These are phyloP conservation scores for Xylaria nigripes DNA, from an alignment of 495 filamentous ascomycete genomes.

Conservation along the genomic window DNA sequence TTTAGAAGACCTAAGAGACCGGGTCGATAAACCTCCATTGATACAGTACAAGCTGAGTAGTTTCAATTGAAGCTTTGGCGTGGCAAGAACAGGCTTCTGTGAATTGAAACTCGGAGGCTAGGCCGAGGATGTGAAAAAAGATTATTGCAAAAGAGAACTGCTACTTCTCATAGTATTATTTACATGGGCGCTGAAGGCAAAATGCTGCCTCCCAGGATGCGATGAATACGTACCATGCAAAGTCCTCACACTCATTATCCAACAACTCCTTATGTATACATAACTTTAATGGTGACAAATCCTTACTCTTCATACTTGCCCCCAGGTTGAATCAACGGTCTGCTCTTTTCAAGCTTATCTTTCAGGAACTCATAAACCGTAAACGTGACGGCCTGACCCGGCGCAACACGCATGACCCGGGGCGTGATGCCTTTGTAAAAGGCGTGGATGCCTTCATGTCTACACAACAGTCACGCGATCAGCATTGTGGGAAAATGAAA, in stretches of 20 bases:
- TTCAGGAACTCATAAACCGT: conserved; percentile 92
- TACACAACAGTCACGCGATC: conserved; percentile 13
- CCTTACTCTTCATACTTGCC: conserved; percentile 67
- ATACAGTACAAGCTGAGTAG: not conserved
- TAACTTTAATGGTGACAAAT: not conserved
- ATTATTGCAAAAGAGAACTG: not conserved
- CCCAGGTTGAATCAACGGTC: conserved; percentile 54
- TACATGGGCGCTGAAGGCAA: not conserved
- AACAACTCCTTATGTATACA: not conserved
- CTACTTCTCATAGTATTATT: not conserved
- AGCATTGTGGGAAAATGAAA: not conserved
- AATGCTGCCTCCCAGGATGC: conserved; percentile 3
- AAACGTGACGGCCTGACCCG: conserved; percentile 96
- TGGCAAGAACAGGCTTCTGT: not conserved
- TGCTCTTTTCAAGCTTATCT: conserved; percentile 68
- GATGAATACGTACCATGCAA: conserved; percentile 2
- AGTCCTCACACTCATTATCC: not conserved
- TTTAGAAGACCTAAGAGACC: conserved; percentile 90
- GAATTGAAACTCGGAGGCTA: not conserved
- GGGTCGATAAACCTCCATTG: conserved; percentile 41
- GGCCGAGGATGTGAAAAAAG: not conserved
- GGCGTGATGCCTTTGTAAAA: conserved; percentile 99
- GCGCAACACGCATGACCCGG: conserved; percentile 92
- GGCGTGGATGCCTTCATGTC: conserved; percentile 78
- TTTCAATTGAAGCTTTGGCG: not conserved